phyloP scores from a whole-genome alignment of 495 filamentous ascomycete species.

The Penicillium tannophilum region DNA sequence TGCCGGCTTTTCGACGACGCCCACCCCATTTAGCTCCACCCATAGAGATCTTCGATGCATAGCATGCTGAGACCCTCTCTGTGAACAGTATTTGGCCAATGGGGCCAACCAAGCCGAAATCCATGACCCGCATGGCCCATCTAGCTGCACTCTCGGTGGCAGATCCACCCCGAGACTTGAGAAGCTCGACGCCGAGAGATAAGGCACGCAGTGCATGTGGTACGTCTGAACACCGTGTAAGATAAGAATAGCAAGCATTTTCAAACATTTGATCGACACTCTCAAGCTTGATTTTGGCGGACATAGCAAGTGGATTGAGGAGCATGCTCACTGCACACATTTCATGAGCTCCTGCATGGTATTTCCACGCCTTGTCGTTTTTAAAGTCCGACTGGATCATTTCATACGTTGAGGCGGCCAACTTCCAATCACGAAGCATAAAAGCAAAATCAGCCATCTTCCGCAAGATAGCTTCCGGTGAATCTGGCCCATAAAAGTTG shows the following conservation, averaged over 20 bases:
- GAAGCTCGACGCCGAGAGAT: constrained; percentile 74
- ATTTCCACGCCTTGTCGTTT: constrained; percentile 95
- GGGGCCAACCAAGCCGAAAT: constrained; percentile 70
- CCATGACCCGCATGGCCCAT: constrained; percentile 80
- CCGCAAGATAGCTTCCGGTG: constrained; percentile 86
- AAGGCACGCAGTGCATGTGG: constrained; percentile 79
- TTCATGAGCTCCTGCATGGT: constrained; percentile 90
- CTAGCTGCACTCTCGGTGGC: constrained; percentile 83
- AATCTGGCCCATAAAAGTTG: constrained; percentile 81
- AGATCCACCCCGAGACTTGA: constrained; percentile 73
- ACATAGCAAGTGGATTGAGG: constrained; percentile 68
- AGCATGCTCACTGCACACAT: constrained; percentile 86
- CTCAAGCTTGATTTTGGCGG: constrained; percentile 74
- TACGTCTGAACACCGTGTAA: constrained; percentile 74
- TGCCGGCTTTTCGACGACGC: constrained; percentile 77
- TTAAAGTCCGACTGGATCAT: constrained; percentile 82
- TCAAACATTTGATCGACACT: constrained; percentile 83
- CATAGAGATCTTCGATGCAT: constrained; percentile 66
- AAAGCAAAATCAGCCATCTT: constrained; percentile 94
- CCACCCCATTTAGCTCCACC: constrained; percentile 67
- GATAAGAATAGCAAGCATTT: constrained; percentile 85
- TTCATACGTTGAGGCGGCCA: constrained; percentile 90
- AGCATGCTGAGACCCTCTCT: constrained; percentile 84
- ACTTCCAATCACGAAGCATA: constrained; percentile 92
- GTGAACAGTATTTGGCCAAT: constrained; percentile 78